Base-by-base conservation (phyloP, 345 rosid genomes). In the Erucastrum elatum region DNA sequence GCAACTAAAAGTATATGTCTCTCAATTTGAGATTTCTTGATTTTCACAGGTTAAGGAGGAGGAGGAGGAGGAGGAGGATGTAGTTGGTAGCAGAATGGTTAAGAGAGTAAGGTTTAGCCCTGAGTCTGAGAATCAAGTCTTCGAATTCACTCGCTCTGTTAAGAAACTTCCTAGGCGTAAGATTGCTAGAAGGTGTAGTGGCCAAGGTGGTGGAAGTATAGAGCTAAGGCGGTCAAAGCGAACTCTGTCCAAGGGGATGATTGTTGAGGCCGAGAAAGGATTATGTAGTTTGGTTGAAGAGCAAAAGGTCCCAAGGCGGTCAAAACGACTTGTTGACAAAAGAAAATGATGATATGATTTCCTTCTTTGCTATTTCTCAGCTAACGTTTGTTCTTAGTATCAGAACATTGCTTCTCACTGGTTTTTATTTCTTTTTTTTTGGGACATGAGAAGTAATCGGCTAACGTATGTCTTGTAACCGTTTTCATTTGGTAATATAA, bases 21-120 rank as follows among this genome's bases (percentile, higher is more conserved):
- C 17, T 30, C 6, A 53, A 26, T 51, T 51, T 16, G 13, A 49
- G 31, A 1, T 4, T 11, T 17, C 0, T 60, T 10, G 0, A 51
- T 27, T 74, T 77, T 77, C n/a, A 29, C 78, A 94, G 98, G 96
- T 97, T 31, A 90, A 90, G 95, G 90, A 94, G 86, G 93, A 92
- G 21, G 21, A 75, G 88, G 94, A 79, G 8, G 53, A 46, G 53
- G 21, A n/a, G 15, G 53, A 46, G 16, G 4, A 11, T 51, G 56
- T n/a, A n/a, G 53, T 46, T 46, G 53, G 53, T 13, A 13, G 53
- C 53, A 46, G 15, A 46, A 51, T n/a, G 21, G 56, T 51, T 51
- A 51, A 51, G 56, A n/a, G n/a, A n/a, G 56, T 51, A n/a, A 51
- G 7, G 56, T 51, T 51, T 6, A 51, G 56, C 21, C 56, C 56